Percentiles rank a stretch among this genome's conserved stretches.
Conservation (phyloP, 2,329 filamentous ascomycete species). For the Pseudomassariella vexata region DNA sequence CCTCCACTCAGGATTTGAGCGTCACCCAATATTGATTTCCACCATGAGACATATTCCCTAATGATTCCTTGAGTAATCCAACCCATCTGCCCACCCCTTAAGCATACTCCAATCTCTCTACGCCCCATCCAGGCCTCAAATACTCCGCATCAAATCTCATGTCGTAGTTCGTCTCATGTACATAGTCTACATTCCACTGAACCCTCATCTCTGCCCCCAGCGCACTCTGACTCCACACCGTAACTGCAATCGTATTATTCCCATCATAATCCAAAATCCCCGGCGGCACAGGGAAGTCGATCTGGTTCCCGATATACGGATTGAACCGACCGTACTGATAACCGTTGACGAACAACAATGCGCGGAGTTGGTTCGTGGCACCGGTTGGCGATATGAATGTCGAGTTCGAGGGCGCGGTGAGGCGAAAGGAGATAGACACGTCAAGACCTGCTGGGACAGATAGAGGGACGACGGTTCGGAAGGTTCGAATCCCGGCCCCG, state of each 20-base stretch:
- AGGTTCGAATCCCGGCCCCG: constrained; percentile 48
- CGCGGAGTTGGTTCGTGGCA: constrained; percentile 35
- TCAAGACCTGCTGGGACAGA: constrained; percentile 45
- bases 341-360: constrained; percentile 57
- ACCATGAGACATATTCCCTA: no score
- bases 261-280: constrained; percentile 53
- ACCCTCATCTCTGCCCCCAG: constrained; percentile 44
- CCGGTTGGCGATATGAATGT: constrained; percentile 27
- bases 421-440: constrained; percentile 48
- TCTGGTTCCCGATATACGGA: constrained; percentile 55
- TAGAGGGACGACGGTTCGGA: constrained; percentile 46
- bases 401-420: constrained; percentile 37
- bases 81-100: no score
- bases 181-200: constrained; percentile 47
- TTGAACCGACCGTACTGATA: constrained; percentile 59
- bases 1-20: no score
- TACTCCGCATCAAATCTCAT: constrained; percentile 40
- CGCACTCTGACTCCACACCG: constrained; percentile 53
- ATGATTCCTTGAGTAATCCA: no score
- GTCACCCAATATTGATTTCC: no score
- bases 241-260: constrained; percentile 51
- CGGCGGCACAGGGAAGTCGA: constrained; percentile 53
- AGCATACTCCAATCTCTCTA: constrained; percentile 30
- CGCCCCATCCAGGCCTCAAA: constrained; percentile 45
- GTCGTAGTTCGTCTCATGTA: constrained; percentile 46